A percentile compares a stretch with the other conserved stretches of the same genome.
Evolutionary conservation across 768 basidiomycete genomes (phyloP).

Genomic region (Gyrodon lividus): DNA sequence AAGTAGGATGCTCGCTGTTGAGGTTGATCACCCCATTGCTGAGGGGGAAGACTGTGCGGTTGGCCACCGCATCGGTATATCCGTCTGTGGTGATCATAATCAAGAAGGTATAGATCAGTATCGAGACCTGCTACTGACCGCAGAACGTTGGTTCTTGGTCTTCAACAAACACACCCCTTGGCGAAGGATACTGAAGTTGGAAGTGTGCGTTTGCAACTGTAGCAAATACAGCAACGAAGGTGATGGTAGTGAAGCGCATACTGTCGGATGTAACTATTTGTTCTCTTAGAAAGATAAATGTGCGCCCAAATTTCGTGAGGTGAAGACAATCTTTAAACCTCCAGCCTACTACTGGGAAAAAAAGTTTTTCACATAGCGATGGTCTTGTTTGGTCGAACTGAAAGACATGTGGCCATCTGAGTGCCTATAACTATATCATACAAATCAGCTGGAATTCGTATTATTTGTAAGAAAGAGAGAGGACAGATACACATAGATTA

Average conservation of each 20-base stretch:
- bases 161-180: slow-evolving; percentile 68
- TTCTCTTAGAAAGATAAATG: background rate
- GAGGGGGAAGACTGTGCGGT: slow-evolving; percentile 71
- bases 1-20: slow-evolving; percentile 63
- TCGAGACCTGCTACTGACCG: slow-evolving; percentile 41
- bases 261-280: background rate
- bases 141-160: slow-evolving; percentile 62
- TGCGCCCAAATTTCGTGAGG: background rate
- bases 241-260: slow-evolving; percentile 37
- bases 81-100: slow-evolving; percentile 48
- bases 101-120: background rate
- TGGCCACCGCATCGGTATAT: slow-evolving; percentile 48
- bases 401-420: background rate
- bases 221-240: slow-evolving; percentile 38
- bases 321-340: background rate
- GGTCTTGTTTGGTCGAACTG: slow-evolving; percentile 20
- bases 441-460: too few species aligned
- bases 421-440: too few species aligned
- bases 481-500: too few species aligned
- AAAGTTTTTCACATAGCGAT: slow-evolving; percentile 21
- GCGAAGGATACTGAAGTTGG: slow-evolving; percentile 71
- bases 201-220: slow-evolving; percentile 68
- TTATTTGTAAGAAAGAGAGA: too few species aligned
- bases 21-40: slow-evolving; percentile 57
- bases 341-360: background rate